These are phyloP conservation scores for Pseudozyma sp. DNA, from an alignment of 1,284 basidiomycete species.

Conservation along the genomic window DNA sequence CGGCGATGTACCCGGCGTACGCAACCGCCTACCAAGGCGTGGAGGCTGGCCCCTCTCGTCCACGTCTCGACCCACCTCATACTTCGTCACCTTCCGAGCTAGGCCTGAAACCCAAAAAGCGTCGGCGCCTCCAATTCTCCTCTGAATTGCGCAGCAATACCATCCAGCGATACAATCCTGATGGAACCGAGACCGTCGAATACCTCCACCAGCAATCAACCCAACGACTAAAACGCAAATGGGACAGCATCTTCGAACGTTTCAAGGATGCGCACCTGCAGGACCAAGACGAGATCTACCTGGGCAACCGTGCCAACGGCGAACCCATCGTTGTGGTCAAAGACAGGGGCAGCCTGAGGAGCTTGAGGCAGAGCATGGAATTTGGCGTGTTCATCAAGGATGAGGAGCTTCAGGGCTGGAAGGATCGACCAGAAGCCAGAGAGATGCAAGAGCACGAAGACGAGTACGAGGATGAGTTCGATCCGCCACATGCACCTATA, in stretches of 20 bases:
- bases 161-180: slow-evolving; percentile 50
- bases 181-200: slow-evolving; percentile 60
- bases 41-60: slow-evolving; percentile 28
- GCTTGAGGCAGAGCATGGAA: slow-evolving; percentile 43
- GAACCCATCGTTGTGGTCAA: slow-evolving; percentile 56
- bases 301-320: slow-evolving; percentile 53
- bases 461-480: slow-evolving; percentile 31
- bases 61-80: background rate
- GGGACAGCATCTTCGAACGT: slow-evolving; percentile 64
- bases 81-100: background rate
- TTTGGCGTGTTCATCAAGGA: slow-evolving; percentile 65
- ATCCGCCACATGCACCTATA: slow-evolving; percentile 14
- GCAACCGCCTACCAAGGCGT: slow-evolving; percentile 1
- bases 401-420: slow-evolving; percentile 55
- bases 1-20: slow-evolving; percentile 11
- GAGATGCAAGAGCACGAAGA: slow-evolving; percentile 20
- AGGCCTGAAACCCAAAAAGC: slow-evolving; percentile 26
- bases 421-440: slow-evolving; percentile 29
- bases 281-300: slow-evolving; percentile 65
- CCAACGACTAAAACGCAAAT: slow-evolving; percentile 60
- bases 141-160: slow-evolving; percentile 33
- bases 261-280: slow-evolving; percentile 65
- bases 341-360: slow-evolving; percentile 59
- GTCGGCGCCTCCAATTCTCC: slow-evolving; percentile 47
- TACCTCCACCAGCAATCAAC: slow-evolving; percentile 59